Evolutionary conservation across 495 filamentous ascomycete genomes (phyloP).

Genomic region (Penicillium egyptiacum): DNA sequence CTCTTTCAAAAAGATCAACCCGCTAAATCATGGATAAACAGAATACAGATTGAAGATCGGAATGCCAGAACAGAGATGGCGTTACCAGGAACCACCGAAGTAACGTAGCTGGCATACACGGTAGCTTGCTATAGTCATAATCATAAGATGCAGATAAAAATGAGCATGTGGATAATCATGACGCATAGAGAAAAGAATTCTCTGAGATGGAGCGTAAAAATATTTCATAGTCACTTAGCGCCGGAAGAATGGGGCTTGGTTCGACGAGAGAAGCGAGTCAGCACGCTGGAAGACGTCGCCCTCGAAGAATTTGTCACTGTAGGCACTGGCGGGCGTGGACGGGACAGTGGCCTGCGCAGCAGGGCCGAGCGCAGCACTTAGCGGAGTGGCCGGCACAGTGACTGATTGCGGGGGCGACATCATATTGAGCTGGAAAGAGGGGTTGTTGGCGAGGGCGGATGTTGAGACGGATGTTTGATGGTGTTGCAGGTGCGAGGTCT

Average conservation of each 20-base stretch:
- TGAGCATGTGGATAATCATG: conserved; percentile 3
- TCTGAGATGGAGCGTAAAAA: background rate
- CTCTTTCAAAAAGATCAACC: conserved; percentile 3
- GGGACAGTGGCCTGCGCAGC: conserved; percentile 89
- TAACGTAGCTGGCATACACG: background rate
- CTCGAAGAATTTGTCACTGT: conserved; percentile 61
- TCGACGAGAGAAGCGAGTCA: conserved; percentile 63
- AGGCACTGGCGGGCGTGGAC: conserved; percentile 70
- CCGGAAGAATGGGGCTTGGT: conserved; percentile 42
- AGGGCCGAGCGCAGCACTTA: conserved; percentile 82
- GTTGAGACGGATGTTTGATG: conserved; percentile 34
- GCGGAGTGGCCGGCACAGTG: conserved; percentile 62
- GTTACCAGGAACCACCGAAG: background rate
- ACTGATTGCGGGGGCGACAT: conserved; percentile 43
- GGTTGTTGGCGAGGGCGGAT: conserved; percentile 25
- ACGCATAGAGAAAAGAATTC: conserved; percentile 7
- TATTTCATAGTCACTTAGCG: conserved; percentile 17
- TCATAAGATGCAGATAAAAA: conserved; percentile 9
- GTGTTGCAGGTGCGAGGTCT: conserved; percentile 36
- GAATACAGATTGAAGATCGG: background rate
- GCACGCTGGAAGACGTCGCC: conserved; percentile 75
- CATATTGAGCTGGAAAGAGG: conserved; percentile 31
- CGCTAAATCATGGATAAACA: conserved; percentile 10
- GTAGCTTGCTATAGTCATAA: conserved; percentile 9
- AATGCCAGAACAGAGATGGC: background rate